These are phyloP conservation scores for Cytospora mali DNA, from an alignment of 2,329 filamentous ascomycete genomes.

Conservation along the genomic window DNA sequence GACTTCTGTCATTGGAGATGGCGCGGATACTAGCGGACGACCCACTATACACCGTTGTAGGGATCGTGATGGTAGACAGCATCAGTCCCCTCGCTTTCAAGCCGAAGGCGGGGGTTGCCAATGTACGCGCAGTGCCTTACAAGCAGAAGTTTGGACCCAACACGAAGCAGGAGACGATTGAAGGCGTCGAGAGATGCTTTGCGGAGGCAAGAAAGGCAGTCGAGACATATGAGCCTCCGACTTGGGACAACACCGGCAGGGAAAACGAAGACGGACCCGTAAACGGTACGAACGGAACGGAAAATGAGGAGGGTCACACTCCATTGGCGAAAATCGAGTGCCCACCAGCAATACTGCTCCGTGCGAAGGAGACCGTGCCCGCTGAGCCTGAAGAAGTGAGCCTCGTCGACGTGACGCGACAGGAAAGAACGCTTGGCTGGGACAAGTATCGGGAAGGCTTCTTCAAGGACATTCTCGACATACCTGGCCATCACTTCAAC, in stretches of 20 bases:
- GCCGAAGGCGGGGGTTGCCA: conserved; percentile 1
- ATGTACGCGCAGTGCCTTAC: conserved; percentile 35
- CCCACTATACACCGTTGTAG: conserved; percentile 44
- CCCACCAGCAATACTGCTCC: conserved; percentile 50
- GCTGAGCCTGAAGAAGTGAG: conserved; percentile 34
- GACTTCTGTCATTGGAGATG: conserved; percentile 54
- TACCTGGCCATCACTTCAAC: conserved; percentile 56
- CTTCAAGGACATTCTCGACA: conserved; percentile 49
- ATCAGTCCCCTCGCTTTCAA: conserved; percentile 38
- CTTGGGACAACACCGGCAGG: conserved; percentile 36
- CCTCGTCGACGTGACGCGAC: conserved; percentile 48
- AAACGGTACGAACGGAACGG: neutral
- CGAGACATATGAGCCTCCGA: conserved; percentile 44
- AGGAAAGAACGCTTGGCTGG: conserved; percentile 52
- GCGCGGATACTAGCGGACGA: conserved; percentile 46
- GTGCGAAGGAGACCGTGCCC: conserved; percentile 46
- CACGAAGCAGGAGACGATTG: conserved; percentile 36
- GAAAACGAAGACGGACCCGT: neutral
- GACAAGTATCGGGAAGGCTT: conserved; percentile 47
- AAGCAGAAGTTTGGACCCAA: conserved; percentile 34
- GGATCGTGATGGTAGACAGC: conserved; percentile 57
- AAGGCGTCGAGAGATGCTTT: conserved; percentile 44
- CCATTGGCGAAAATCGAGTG: conserved; percentile 16
- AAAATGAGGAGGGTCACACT: neutral
- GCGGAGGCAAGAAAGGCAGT: conserved; percentile 46